Evolutionary conservation across 306 rosid species (phyloP).

Genomic region (Nissolia schottii): DNA sequence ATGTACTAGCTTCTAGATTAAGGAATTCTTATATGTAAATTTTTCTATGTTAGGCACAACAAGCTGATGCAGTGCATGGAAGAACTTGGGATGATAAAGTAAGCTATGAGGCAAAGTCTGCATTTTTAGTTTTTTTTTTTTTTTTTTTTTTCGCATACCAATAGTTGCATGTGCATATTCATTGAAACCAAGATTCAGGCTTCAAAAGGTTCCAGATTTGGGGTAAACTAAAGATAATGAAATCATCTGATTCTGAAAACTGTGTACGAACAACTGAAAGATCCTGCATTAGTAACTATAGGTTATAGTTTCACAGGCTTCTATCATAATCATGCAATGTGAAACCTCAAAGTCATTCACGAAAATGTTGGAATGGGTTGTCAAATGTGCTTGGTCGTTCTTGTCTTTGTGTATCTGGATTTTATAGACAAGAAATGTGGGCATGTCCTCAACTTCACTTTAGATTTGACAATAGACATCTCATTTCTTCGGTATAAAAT

Average conservation of each 20-base stretch:
- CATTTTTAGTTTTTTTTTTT: background rate
- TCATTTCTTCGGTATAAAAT: background rate
- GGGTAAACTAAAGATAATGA: conserved; percentile 3
- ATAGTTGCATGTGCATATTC: conserved; percentile 6
- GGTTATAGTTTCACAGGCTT: background rate
- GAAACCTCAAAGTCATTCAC: background rate
- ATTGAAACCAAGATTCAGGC: background rate
- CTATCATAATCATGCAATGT: background rate
- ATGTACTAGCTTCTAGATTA: conserved; percentile 21
- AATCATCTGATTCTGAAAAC: background rate
- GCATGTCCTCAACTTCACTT: background rate
- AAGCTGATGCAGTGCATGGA: conserved; percentile 73
- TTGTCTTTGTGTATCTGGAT: background rate
- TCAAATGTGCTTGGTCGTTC: background rate
- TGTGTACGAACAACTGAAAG: background rate
- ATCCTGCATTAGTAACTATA: background rate
- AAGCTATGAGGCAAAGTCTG: conserved; percentile 30
- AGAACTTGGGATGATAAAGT: conserved; percentile 70
- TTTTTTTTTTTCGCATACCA: background rate
- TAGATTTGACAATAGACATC: background rate
- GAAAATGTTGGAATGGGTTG: background rate
- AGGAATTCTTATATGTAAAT: conserved; percentile 2
- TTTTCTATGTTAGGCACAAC: conserved; percentile 61
- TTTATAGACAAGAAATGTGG: background rate
- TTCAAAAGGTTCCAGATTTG: background rate